These are phyloP conservation scores for Ophiostoma triangulosporum DNA, from an alignment of 2,329 filamentous ascomycete species.

Conservation along the genomic window DNA sequence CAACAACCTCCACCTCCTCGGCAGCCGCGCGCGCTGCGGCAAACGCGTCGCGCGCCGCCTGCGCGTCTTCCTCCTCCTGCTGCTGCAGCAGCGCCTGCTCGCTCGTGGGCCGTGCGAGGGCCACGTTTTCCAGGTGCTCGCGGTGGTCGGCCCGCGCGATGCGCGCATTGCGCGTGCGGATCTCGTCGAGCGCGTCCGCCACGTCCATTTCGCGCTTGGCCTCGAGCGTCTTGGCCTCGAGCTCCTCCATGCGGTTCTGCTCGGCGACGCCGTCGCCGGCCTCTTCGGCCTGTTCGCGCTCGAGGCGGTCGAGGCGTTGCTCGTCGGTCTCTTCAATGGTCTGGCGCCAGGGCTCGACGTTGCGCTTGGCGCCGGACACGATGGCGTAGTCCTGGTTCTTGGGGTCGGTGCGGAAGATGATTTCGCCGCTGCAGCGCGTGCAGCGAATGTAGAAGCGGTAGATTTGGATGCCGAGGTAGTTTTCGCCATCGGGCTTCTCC, in stretches of 20 bases:
- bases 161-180: slow-evolving; percentile 78
- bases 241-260: slow-evolving; percentile 82
- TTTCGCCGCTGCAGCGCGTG: slow-evolving; percentile 72
- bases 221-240: slow-evolving; percentile 87
- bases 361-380: slow-evolving; percentile 74
- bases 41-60: slow-evolving; percentile 69
- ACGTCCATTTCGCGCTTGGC: slow-evolving; percentile 93
- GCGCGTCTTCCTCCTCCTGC: slow-evolving; percentile 70
- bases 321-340: slow-evolving; percentile 65
- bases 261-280: slow-evolving; percentile 36
- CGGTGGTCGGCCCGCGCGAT: slow-evolving; percentile 64
- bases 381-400: slow-evolving; percentile 74
- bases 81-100: slow-evolving; percentile 50
- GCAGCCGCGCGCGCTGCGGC: slow-evolving; percentile 41
- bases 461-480: slow-evolving; percentile 78
- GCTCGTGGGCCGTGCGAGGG: slow-evolving; percentile 37
- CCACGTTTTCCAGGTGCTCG: slow-evolving; percentile 43
- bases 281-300: slow-evolving; percentile 55
- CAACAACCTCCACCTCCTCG: slow-evolving; percentile 26
- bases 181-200: slow-evolving; percentile 90
- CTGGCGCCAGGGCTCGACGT: slow-evolving; percentile 81
- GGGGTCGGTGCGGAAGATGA: slow-evolving; percentile 88
- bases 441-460: slow-evolving; percentile 87
- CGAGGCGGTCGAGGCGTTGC: slow-evolving; percentile 70
- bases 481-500: slow-evolving; percentile 70